Conservation (phyloP, 495 filamentous ascomycete genomes). For the Aspergillus campestris region DNA sequence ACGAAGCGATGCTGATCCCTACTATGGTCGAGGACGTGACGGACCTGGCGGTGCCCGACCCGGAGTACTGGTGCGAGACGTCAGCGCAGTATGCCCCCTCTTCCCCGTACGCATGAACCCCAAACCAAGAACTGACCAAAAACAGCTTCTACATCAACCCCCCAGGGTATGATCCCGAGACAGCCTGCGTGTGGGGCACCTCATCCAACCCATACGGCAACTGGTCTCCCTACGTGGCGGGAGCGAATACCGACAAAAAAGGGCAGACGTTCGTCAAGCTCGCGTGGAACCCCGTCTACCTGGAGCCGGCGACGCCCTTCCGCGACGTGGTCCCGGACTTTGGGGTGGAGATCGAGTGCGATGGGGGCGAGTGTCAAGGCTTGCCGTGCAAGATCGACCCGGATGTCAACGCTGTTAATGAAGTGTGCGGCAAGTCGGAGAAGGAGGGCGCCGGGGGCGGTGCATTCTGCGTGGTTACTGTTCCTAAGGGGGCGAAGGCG, state of each 20-base stretch:
- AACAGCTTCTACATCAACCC: slow-evolving; percentile 70
- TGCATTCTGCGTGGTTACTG: slow-evolving; percentile 72
- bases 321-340: slow-evolving; percentile 51
- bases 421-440: slow-evolving; percentile 43
- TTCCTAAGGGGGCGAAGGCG: slow-evolving; percentile 57
- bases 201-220: slow-evolving; percentile 59
- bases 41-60: slow-evolving; percentile 62
- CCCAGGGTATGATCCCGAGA: slow-evolving; percentile 50
- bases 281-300: slow-evolving; percentile 73
- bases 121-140: slow-evolving; percentile 4
- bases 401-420: slow-evolving; percentile 48
- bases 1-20: slow-evolving; percentile 82
- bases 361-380: slow-evolving; percentile 59
- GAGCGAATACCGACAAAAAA: slow-evolving; percentile 57
- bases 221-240: slow-evolving; percentile 73
- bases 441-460: slow-evolving; percentile 56
- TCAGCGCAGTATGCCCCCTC: slow-evolving; percentile 82
- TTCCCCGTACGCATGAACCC: too few relatives aligned
- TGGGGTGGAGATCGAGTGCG: slow-evolving; percentile 64
- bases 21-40: slow-evolving; percentile 48
- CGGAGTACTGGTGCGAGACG: slow-evolving; percentile 62
- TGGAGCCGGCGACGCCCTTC: slow-evolving; percentile 49
- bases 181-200: slow-evolving; percentile 67
- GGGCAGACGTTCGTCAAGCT: slow-evolving; percentile 70
- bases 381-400: slow-evolving; percentile 70